Evolutionary conservation across 192 early-diverging fungal species (phyloP).

Genomic region (Gryganskiella cystojenkinii): DNA sequence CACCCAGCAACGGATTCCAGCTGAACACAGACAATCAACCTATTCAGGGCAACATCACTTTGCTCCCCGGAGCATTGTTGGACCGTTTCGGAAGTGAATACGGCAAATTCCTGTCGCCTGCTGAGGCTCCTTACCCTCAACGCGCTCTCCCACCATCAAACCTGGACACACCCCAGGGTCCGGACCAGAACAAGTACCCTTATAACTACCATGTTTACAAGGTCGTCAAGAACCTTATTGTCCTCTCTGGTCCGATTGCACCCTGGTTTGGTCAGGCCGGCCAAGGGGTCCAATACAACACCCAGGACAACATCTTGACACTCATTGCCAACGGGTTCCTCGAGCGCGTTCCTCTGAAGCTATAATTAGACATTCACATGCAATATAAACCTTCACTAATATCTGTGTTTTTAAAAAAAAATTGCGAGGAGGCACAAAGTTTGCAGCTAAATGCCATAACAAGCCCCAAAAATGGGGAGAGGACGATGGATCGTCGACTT

Average conservation of each 20-base stretch:
- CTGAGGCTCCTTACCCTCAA: conserved; percentile 35
- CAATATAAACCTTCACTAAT: no score
- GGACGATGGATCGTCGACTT: no score
- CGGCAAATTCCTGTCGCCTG: conserved; percentile 27
- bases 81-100: conserved; percentile 48
- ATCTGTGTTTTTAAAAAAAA: no score
- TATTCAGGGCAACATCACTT: conserved; percentile 22
- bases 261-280: conserved; percentile 39
- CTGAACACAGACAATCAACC: conserved; percentile 1
- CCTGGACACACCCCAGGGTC: conserved; percentile 18
- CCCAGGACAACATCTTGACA: conserved; percentile 16
- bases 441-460: no score
- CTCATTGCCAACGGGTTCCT: conserved; percentile 14
- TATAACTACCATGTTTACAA: conserved; percentile 40
- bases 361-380: no score
- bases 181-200: conserved; percentile 8
- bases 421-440: no score
- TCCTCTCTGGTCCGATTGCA: conserved; percentile 33
- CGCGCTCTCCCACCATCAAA: conserved; percentile 41
- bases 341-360: no score
- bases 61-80: conserved; percentile 4
- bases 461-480: no score
- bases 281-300: conserved; percentile 27
- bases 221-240: conserved; percentile 13
- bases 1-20: conserved; percentile 15